Conservation (phyloP, 345 rosid genomes). For the Lepidium aucheri region DNA sequence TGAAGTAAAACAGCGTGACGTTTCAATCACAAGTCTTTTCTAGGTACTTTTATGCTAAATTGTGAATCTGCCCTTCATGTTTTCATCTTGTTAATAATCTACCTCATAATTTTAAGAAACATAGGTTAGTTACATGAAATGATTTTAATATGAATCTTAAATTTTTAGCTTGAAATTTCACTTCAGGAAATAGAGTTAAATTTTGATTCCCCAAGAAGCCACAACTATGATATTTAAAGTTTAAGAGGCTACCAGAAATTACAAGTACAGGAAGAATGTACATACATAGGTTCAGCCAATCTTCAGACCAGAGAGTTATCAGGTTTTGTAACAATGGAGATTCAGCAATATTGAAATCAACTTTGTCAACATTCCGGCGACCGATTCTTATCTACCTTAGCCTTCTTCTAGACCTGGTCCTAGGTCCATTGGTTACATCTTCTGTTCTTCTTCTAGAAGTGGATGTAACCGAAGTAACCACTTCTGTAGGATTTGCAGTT, state of each 20-base stretch:
- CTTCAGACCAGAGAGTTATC: background rate
- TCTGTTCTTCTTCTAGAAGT: slow-evolving; percentile 42
- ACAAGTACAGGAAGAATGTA: slow-evolving; percentile 6
- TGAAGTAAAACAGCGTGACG: background rate
- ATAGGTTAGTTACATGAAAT: background rate
- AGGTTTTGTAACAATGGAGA: background rate
- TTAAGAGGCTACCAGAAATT: slow-evolving; percentile 9
- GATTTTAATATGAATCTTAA: background rate
- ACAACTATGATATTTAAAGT: slow-evolving; percentile 2
- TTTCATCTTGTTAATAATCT: background rate
- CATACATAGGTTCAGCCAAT: slow-evolving; percentile 6
- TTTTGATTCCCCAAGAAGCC: background rate
- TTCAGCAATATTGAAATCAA: background rate
- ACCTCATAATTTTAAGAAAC: background rate
- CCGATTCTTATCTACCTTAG: slow-evolving; percentile 14
- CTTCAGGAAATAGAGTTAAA: background rate
- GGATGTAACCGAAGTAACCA: slow-evolving; percentile 27
- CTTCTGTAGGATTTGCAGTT: slow-evolving; percentile 28
- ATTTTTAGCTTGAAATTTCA: background rate
- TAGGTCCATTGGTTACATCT: slow-evolving; percentile 33
- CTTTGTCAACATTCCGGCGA: background rate
- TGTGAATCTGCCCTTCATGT: background rate
- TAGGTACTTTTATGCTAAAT: background rate
- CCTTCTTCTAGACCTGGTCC: slow-evolving; percentile 47
- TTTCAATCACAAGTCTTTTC: no score